Percentiles rank a stretch among this genome's conserved stretches.
Conservation (phyloP, 2,329 filamentous ascomycete genomes). For the Xylariaceae sp. region DNA sequence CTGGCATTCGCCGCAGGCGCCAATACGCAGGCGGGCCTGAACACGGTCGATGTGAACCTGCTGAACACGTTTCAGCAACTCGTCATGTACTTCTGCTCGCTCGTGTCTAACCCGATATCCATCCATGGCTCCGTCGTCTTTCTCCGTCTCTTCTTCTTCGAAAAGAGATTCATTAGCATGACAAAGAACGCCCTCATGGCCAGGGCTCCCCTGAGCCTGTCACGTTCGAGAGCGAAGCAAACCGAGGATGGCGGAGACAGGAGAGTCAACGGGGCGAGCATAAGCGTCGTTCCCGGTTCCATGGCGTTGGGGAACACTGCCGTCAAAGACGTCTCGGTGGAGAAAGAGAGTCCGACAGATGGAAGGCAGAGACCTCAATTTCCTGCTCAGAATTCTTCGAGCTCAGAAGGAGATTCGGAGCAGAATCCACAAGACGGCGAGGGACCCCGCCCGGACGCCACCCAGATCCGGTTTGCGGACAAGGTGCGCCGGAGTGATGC, state of each 20-base stretch:
- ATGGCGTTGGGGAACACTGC: slow-evolving; percentile 49
- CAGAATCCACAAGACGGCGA: slow-evolving; percentile 10
- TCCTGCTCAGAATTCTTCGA: slow-evolving; percentile 13
- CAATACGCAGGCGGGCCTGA: slow-evolving; percentile 88
- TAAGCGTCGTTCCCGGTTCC: slow-evolving; percentile 58
- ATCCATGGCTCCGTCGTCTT: slow-evolving; percentile 86
- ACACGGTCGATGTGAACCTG: slow-evolving; percentile 65
- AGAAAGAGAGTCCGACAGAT: slow-evolving; percentile 35
- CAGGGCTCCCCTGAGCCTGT: slow-evolving; percentile 58
- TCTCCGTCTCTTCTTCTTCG: slow-evolving; percentile 93
- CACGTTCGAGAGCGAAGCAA: slow-evolving; percentile 46
- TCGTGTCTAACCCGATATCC: slow-evolving; percentile 76
- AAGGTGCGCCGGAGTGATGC: slow-evolving; percentile 45
- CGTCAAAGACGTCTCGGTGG: too few relatives aligned
- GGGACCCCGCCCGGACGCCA: slow-evolving; percentile 16
- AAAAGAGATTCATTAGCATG: slow-evolving; percentile 86
- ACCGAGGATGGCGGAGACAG: slow-evolving; percentile 48
- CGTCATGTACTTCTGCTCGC: slow-evolving; percentile 63
- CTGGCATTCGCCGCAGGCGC: slow-evolving; percentile 82
- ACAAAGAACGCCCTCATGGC: slow-evolving; percentile 65
- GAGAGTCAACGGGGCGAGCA: slow-evolving; percentile 61
- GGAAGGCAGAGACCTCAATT: slow-evolving; percentile 20
- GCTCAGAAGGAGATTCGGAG: slow-evolving; percentile 16
- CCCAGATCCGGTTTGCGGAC: slow-evolving; percentile 60
- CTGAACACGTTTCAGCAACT: slow-evolving; percentile 70